Base-by-base conservation (phyloP, 2,329 filamentous ascomycete genomes). In the Acephala macrosclerotiorum region DNA sequence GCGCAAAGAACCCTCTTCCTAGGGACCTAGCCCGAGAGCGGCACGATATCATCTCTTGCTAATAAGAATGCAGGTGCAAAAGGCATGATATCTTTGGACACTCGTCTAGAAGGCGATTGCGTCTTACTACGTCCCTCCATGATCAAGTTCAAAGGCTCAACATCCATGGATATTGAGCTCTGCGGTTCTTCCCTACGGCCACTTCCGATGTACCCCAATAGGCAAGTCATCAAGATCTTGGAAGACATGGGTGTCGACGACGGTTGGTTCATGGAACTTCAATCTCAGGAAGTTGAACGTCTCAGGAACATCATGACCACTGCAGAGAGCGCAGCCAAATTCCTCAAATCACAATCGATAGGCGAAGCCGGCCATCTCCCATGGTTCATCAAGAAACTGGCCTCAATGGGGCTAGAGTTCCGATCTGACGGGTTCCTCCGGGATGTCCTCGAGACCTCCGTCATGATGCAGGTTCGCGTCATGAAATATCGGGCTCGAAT, bases 401-500 rank as follows among this genome's bases (percentile, higher is more conserved):
- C 85, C 38, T 77, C 79, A 1, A 79, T 92, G 25, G 83, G 83
- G 0, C 79, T 94, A 2, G 83, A 91, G 66, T 94, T 93, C 71
- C 85, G 85, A 33, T 79, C 82, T 2, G 92, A 96, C 66, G 72
- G 73, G 0, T 96, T 96, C 64, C 81, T 97, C 8, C 87, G 87
- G 20, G 83, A 86, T 1, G 81, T 90, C 0, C 84, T 96, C 0
- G 91, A 96, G 71, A 84, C 92, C 9, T 82, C 89, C 9, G 83
- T 94, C 0, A 79, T 96, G n/a, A 81, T 85, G 1, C 89, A 91
- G 69, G 80, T 97, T 3, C 86, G 92, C 3, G 82, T 91, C 29
- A 79, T 97, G 42, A 97, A 96, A 75, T 89, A 96, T 77, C 91
- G 90, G 61, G 88, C 91, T 0, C 87, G 92, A 0, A 96, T 96